Percentiles rank a stretch among this genome's conserved stretches.
Evolutionary conservation across 441 rosid species (phyloP).

Genomic region (Flueggea neowawraea): DNA sequence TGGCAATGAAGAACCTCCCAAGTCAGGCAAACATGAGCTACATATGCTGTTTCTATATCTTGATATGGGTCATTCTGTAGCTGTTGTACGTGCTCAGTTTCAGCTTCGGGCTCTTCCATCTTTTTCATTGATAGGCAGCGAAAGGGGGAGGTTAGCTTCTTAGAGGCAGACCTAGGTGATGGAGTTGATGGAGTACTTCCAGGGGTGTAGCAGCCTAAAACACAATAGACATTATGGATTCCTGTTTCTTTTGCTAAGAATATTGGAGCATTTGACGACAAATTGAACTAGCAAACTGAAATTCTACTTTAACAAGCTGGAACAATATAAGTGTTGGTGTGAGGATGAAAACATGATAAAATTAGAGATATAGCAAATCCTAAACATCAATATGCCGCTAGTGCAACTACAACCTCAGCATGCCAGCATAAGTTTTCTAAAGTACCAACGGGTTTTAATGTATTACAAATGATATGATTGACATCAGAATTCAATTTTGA

Average conservation of each 20-base stretch:
- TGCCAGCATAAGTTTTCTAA: too few relatives aligned
- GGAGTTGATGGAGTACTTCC: conserved; percentile 50
- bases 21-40: conserved; percentile 87
- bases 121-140: conserved; percentile 84
- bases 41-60: conserved; percentile 87
- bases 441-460: too few relatives aligned
- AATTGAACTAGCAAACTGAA: too few relatives aligned
- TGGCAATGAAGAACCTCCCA: conserved; percentile 99
- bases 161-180: conserved; percentile 78
- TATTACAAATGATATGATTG: too few relatives aligned
- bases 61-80: conserved; percentile 45
- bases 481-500: too few relatives aligned
- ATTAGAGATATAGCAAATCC: too few relatives aligned
- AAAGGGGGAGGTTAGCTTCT: conserved; percentile 80
- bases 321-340: too few relatives aligned
- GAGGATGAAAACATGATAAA: too few relatives aligned
- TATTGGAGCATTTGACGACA: not conserved
- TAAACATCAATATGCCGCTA: too few relatives aligned
- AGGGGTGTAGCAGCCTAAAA: conserved; percentile 39
- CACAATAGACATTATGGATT: not conserved
- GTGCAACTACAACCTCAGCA: too few relatives aligned
- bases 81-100: conserved; percentile 55
- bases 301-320: too few relatives aligned
- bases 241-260: not conserved
- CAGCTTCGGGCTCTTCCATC: conserved; percentile 69